These are phyloP conservation scores for Leccinum fibrillosum DNA, from an alignment of 768 basidiomycete genomes.

Conservation along the genomic window DNA sequence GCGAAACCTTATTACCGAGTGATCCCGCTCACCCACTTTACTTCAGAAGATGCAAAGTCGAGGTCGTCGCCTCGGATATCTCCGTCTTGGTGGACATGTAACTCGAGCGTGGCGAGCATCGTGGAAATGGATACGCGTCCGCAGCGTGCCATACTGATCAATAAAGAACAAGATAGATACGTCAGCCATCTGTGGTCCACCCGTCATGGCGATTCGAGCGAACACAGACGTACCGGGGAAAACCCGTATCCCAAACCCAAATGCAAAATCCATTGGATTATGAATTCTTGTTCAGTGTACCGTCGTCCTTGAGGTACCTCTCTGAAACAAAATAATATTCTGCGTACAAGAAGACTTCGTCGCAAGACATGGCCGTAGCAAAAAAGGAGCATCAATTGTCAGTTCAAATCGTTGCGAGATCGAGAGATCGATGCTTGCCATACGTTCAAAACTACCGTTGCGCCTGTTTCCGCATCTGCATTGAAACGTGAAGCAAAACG, in stretches of 20 bases:
- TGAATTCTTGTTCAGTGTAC: constrained; percentile 3
- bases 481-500: not conserved
- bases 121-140: not conserved
- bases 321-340: constrained; percentile 4
- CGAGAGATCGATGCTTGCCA: constrained; percentile 4
- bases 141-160: not conserved
- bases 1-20: constrained; percentile 1
- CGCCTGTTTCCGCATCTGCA: not conserved
- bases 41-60: not conserved
- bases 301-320: constrained; percentile 11
- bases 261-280: constrained; percentile 6
- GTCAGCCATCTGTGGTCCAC: not conserved
- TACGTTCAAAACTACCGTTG: constrained; percentile 9
- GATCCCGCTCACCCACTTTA: constrained; percentile 7
- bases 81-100: not conserved
- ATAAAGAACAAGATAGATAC: not conserved
- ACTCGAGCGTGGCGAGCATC: constrained; percentile 15
- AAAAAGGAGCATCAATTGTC: not conserved
- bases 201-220: not conserved
- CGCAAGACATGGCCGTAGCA: constrained; percentile 11
- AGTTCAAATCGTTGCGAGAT: not conserved
- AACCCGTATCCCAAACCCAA: constrained; percentile 14
- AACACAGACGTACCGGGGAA: not conserved
- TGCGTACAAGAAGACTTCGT: constrained; percentile 9
- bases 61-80: not conserved